Evolutionary conservation across 2,329 filamentous ascomycete species (phyloP).

Genomic region (Fusarium pseudoanthophilum): DNA sequence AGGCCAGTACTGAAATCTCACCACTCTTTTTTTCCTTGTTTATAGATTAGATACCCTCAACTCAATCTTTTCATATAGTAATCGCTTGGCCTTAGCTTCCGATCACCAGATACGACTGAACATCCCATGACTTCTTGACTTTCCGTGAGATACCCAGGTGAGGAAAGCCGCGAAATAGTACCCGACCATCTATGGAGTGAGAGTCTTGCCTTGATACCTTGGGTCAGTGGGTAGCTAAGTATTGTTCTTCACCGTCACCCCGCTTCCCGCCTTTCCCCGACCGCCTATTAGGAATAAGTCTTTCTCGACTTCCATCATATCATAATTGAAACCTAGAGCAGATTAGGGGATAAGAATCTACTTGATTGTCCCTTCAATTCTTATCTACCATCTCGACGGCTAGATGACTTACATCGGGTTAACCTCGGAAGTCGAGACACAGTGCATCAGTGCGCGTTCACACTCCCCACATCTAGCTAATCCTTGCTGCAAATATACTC

Average conservation of each 20-base stretch:
- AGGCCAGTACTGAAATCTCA: neutral
- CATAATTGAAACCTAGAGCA: neutral
- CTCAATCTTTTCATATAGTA: neutral
- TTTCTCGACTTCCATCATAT: neutral
- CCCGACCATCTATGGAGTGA: no score
- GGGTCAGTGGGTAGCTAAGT: neutral
- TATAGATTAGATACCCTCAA: neutral
- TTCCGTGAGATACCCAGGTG: neutral
- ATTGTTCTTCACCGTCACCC: neutral
- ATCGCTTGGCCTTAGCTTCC: neutral
- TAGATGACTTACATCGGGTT: conserved; percentile 22
- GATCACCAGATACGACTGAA: neutral
- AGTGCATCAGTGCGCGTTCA: conserved; percentile 11
- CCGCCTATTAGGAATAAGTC: neutral
- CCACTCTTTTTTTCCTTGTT: neutral
- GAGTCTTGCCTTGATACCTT: neutral
- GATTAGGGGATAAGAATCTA: neutral
- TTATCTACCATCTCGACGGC: no score
- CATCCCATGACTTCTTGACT: neutral
- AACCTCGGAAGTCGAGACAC: conserved; percentile 15
- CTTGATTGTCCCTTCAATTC: neutral
- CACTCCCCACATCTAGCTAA: conserved; percentile 17
- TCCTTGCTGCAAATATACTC: conserved; percentile 37
- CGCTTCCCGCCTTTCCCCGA: neutral
- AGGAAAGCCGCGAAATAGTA: neutral